These are phyloP conservation scores for Beauveria asiatica DNA, from an alignment of 2,329 filamentous ascomycete species.

Conservation along the genomic window DNA sequence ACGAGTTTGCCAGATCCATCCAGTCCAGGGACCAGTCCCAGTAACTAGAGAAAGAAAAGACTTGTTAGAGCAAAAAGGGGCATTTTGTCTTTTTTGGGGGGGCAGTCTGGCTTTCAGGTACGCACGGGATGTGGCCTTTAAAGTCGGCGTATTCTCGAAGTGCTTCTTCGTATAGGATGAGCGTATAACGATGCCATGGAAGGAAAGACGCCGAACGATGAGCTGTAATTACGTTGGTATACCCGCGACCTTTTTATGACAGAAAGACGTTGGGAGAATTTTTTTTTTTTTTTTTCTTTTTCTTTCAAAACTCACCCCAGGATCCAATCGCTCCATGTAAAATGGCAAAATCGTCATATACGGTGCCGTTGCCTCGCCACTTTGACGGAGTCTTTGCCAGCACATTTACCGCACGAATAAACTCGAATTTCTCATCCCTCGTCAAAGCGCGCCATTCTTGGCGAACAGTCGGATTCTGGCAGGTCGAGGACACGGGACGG, in stretches of 20 bases:
- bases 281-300: too few relatives aligned
- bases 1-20: slow-evolving; percentile 13
- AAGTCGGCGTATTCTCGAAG: neutral
- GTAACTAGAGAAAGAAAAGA: neutral
- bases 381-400: neutral
- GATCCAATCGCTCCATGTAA: slow-evolving; percentile 9
- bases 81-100: too few relatives aligned
- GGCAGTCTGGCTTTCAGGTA: too few relatives aligned
- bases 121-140: neutral
- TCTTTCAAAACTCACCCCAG: neutral
- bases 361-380: neutral
- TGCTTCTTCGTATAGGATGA: neutral
- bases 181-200: slow-evolving; percentile 7
- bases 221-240: neutral
- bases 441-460: slow-evolving; percentile 7
- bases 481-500: neutral
- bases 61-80: neutral
- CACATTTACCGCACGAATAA: neutral
- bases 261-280: accelerated
- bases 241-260: neutral
- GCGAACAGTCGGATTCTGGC: neutral
- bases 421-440: neutral
- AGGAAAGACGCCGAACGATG: slow-evolving; percentile 10
- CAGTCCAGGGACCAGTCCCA: slow-evolving; percentile 15
- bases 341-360: slow-evolving; percentile 7